Conservation (phyloP, 2,329 filamentous ascomycete genomes). For the Chaetoscypha palmicola region DNA sequence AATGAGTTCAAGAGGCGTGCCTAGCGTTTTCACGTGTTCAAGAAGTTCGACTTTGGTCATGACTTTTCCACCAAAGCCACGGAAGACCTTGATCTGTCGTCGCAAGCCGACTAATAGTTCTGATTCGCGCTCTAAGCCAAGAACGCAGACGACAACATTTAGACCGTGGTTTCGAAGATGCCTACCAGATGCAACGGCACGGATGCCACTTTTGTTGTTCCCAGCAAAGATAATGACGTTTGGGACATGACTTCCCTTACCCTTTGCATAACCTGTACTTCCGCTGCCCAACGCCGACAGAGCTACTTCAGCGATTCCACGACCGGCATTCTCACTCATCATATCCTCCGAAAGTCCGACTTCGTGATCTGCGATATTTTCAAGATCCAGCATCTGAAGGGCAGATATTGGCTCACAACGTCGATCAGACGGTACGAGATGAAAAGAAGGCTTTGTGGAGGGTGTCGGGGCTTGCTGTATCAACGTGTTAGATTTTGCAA, state of each 20-base stretch:
- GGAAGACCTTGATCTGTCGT: constrained; percentile 77
- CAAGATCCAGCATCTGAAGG: constrained; percentile 83
- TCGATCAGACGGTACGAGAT: constrained; percentile 47
- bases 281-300: constrained; percentile 54
- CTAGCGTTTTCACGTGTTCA: constrained; percentile 49
- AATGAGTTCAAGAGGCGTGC: constrained; percentile 68
- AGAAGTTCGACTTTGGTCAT: constrained; percentile 54
- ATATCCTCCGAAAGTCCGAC: constrained; percentile 82
- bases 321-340: constrained; percentile 84
- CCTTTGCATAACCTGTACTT: constrained; percentile 28
- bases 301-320: constrained; percentile 80
- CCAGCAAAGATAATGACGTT: constrained; percentile 73
- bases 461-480: constrained; percentile 18
- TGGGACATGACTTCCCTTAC: constrained; percentile 34
- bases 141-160: constrained; percentile 74
- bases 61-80: constrained; percentile 73
- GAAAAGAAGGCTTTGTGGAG: constrained; percentile 36
- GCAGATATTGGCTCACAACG: constrained; percentile 59
- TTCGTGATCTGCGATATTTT: constrained; percentile 83
- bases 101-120: constrained; percentile 74
- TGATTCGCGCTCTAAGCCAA: constrained; percentile 75
- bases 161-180: constrained; percentile 80
- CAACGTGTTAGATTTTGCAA: constrained; percentile 11
- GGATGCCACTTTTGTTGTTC: constrained; percentile 85
- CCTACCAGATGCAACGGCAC: constrained; percentile 77